Evolutionary conservation across 805 yeast genomes (phyloP).

Genomic region (Wickerhamiella nectarea): DNA sequence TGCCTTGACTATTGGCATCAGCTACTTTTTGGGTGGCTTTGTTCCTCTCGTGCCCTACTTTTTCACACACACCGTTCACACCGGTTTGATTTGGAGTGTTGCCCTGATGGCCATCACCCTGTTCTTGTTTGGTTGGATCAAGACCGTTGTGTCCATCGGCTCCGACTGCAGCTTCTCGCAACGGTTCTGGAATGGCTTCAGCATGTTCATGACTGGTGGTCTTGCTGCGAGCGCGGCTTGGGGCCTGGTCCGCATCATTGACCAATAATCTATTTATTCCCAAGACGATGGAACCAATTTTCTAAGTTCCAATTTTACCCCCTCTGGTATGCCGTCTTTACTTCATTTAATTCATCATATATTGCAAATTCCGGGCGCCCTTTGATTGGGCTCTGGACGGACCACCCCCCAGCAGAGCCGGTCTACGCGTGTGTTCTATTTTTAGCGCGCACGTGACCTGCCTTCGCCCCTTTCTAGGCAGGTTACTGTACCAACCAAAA

Average conservation of each 20-base stretch:
- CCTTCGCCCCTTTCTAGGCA: not conserved
- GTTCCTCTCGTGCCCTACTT: slow-evolving; percentile 86
- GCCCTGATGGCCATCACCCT: slow-evolving; percentile 74
- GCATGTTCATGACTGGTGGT: slow-evolving; percentile 94
- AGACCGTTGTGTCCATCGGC: slow-evolving; percentile 77
- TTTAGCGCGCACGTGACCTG: not conserved
- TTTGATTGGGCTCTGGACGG: no score
- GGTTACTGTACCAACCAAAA: not conserved
- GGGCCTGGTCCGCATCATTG: slow-evolving; percentile 73
- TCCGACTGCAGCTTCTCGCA: slow-evolving; percentile 41
- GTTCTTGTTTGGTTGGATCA: slow-evolving; percentile 73
- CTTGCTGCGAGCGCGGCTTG: slow-evolving; percentile 96
- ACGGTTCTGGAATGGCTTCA: slow-evolving; percentile 58
- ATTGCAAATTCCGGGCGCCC: no score
- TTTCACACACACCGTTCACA: slow-evolving; percentile 58
- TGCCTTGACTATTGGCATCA: slow-evolving; percentile 78
- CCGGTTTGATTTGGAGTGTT: slow-evolving; percentile 63
- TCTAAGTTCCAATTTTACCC: not conserved
- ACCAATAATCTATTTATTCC: slow-evolving; percentile 21
- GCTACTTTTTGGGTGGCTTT: slow-evolving; percentile 86
- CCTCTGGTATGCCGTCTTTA: not conserved
- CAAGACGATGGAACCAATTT: not conserved
- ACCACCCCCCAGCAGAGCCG: no score
- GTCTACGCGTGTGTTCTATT: not conserved
- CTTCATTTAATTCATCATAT: not conserved